phyloP scores from a whole-genome alignment of 352 stramenopile genomes.

The Globisporangium canariense region DNA sequence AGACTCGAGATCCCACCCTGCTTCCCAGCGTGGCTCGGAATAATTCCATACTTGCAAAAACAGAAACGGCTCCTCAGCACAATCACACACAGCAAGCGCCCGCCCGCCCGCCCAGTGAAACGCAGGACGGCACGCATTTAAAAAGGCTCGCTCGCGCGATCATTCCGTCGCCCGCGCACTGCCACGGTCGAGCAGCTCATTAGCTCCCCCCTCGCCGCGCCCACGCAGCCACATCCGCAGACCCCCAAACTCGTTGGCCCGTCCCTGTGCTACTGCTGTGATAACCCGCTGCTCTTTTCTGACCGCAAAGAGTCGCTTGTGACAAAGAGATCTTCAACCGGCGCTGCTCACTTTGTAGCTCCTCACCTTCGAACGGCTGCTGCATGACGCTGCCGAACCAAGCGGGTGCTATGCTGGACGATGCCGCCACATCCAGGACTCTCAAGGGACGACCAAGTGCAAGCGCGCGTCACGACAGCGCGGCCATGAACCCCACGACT shows the following conservation, averaged over 20 bases:
- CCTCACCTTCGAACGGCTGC: not conserved
- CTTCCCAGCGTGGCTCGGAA: not conserved
- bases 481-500: slow-evolving; percentile 16
- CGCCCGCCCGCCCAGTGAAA: not conserved
- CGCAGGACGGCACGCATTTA: not conserved
- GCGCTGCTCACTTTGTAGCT: not conserved
- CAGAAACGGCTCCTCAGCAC: slow-evolving; percentile 2
- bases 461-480: not conserved
- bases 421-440: not conserved
- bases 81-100: not conserved
- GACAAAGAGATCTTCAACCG: slow-evolving; percentile 12
- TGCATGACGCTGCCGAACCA: slow-evolving; percentile 12
- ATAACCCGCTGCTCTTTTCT: slow-evolving; percentile 2
- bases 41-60: slow-evolving; percentile 6
- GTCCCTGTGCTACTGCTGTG: not conserved
- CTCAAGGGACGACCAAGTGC: not conserved
- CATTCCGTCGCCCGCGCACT: not conserved
- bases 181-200: not conserved
- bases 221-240: not conserved
- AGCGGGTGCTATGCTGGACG: not conserved
- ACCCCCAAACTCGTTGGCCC: not conserved
- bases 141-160: not conserved
- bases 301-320: slow-evolving; percentile 4
- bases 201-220: not conserved
- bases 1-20: no score